Evolutionary conservation across 2,329 filamentous ascomycete genomes (phyloP), one percentile per base, ranked within the genome.

Genomic region (Huntiella decipiens): DNA sequence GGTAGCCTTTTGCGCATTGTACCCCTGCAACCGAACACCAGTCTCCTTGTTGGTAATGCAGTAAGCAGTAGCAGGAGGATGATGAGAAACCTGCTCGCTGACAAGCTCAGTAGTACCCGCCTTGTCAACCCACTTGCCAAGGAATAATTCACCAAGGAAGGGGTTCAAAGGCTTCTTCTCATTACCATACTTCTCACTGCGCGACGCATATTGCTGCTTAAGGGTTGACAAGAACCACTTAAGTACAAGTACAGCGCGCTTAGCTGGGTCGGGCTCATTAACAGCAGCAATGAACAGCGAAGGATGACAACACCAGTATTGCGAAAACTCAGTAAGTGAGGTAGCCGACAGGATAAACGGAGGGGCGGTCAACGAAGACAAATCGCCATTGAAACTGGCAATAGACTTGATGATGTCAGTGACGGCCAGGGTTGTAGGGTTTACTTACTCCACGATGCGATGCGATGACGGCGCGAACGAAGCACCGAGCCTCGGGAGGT

Each of bases 161-260:
- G 91, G 91, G 58, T 98, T 96, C 50, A 98, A 66, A 2, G 88
- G 88, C 68, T 96, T 98, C 76, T 96, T 96, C 69, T 95, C 88
- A 57, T 85, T 91, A 43, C 85, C 86, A 52, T 71, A 77, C 55
- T 77, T 66, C 54, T 95, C 87, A 58, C 83, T 92, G 49, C 73
- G 70, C 56, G 68, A 75, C 48, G 74, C 73, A 56, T 79, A 77
- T 60, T 93, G 85, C 62, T 92, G 84, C 66, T 91, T 93, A 44
- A 96, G 69, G 3, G 87, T 94, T 56, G 78, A 87, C 46, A 96
- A 65, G 65, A 95, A 96, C 88, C 88, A 96, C 63, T 88, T 92
- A 55, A 95, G 67, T n/a, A 96, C 88, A 32, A 88, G 68, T 53
- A 93, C 64, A 15, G 84, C 79, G 51, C 88, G 77, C 66, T 85